These are phyloP conservation scores for Podila horticola DNA, from an alignment of 192 early-diverging fungal species.

Conservation along the genomic window DNA sequence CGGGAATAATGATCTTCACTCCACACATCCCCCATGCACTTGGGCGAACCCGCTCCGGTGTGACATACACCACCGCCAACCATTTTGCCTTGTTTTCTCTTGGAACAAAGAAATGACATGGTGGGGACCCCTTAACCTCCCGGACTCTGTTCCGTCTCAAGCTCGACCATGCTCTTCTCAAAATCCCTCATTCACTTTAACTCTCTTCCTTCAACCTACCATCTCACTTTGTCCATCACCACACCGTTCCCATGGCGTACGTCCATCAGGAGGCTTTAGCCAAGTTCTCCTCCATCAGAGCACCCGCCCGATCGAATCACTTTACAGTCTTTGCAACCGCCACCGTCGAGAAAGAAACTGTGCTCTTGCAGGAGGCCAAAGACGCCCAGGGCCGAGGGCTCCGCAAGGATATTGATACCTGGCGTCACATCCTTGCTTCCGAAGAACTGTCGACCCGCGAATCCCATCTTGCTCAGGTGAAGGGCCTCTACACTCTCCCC, in stretches of 20 bases:
- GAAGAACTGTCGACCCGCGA: neutral
- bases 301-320: constrained; percentile 19
- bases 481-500: neutral
- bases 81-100: too few species aligned
- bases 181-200: too few species aligned
- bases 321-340: constrained; percentile 22
- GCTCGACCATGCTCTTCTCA: too few species aligned
- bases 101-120: too few species aligned
- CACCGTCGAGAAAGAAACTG: neutral
- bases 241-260: neutral
- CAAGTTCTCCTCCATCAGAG: neutral
- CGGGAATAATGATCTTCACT: too few species aligned
- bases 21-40: too few species aligned
- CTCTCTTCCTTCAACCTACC: too few species aligned
- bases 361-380: neutral
- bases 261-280: constrained; percentile 1
- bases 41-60: too few species aligned
- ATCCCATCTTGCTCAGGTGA: neutral
- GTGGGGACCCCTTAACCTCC: too few species aligned
- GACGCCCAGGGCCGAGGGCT: neutral
- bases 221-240: neutral
- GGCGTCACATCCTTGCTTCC: neutral
- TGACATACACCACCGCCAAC: too few species aligned
- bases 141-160: too few species aligned
- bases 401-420: neutral